Conservation (phyloP, 768 basidiomycete species). For the Russula olivacea region DNA sequence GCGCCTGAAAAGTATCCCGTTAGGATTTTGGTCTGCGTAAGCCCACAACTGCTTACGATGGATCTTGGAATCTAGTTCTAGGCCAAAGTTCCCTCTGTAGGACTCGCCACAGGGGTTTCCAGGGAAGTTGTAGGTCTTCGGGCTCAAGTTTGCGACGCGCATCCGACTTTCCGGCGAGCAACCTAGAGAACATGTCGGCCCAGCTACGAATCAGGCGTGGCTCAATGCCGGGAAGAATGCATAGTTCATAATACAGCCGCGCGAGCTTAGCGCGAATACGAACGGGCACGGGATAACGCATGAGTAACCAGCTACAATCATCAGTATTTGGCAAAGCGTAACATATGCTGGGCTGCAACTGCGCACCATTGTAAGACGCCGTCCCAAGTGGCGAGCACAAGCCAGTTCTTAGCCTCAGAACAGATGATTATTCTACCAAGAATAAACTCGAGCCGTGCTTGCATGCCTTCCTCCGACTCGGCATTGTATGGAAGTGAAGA, state of each 20-base stretch:
- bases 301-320: constrained; percentile 60
- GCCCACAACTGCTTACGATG: constrained; percentile 41
- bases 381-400: constrained; percentile 69
- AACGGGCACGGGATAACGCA: constrained; percentile 73
- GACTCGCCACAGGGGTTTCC: constrained; percentile 70
- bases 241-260: constrained; percentile 73
- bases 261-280: constrained; percentile 66
- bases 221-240: constrained; percentile 69
- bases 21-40: constrained; percentile 5
- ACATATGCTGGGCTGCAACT: neutral
- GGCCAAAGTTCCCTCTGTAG: constrained; percentile 72
- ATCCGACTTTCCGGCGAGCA: constrained; percentile 62
- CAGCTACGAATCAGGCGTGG: constrained; percentile 64
- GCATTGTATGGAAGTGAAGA: constrained; percentile 66
- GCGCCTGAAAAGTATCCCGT: constrained; percentile 31
- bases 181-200: constrained; percentile 71
- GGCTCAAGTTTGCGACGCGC: constrained; percentile 59
- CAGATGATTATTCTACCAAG: constrained; percentile 63
- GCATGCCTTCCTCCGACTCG: constrained; percentile 69
- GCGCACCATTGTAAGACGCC: constrained; percentile 69
- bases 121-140: constrained; percentile 61
- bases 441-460: constrained; percentile 59
- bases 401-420: constrained; percentile 72
- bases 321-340: constrained; percentile 1
- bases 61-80: constrained; percentile 55